These are phyloP conservation scores for Lagenidium giganteum DNA, from an alignment of 352 stramenopile genomes.

Conservation along the genomic window DNA sequence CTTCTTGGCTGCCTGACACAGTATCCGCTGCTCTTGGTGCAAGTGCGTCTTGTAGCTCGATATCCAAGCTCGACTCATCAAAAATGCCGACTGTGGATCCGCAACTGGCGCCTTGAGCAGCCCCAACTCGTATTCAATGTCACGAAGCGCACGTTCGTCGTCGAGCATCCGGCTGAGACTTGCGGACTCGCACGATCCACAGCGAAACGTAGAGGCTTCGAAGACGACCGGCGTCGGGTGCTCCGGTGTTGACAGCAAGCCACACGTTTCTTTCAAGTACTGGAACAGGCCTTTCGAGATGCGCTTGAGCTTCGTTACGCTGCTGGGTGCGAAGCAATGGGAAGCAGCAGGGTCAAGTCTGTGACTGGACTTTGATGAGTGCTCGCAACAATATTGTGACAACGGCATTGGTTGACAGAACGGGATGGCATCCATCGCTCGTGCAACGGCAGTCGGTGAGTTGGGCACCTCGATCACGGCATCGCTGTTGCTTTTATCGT, in stretches of 20 bases:
- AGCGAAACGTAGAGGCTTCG: slow-evolving; percentile 36
- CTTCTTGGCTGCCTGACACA: slow-evolving; percentile 25
- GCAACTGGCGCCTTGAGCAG: slow-evolving; percentile 39
- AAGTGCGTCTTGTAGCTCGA: slow-evolving; percentile 66
- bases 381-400: slow-evolving; percentile 35
- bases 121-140: slow-evolving; percentile 38
- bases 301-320: slow-evolving; percentile 46
- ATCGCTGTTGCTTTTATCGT: not conserved
- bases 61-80: slow-evolving; percentile 73
- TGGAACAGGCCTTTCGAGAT: slow-evolving; percentile 45
- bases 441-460: not conserved
- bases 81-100: slow-evolving; percentile 21
- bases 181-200: slow-evolving; percentile 30
- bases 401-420: slow-evolving; percentile 52
- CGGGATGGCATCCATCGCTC: slow-evolving; percentile 33
- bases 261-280: slow-evolving; percentile 37
- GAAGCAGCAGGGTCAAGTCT: slow-evolving; percentile 2
- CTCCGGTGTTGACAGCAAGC: slow-evolving; percentile 2
- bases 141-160: slow-evolving; percentile 42
- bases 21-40: slow-evolving; percentile 36
- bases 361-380: slow-evolving; percentile 14
- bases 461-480: slow-evolving; percentile 1
- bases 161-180: slow-evolving; percentile 50
- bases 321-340: slow-evolving; percentile 57
- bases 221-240: slow-evolving; percentile 26